phyloP scores from a whole-genome alignment of 148 eudicot species.

The Persicaria tinctoria region DNA sequence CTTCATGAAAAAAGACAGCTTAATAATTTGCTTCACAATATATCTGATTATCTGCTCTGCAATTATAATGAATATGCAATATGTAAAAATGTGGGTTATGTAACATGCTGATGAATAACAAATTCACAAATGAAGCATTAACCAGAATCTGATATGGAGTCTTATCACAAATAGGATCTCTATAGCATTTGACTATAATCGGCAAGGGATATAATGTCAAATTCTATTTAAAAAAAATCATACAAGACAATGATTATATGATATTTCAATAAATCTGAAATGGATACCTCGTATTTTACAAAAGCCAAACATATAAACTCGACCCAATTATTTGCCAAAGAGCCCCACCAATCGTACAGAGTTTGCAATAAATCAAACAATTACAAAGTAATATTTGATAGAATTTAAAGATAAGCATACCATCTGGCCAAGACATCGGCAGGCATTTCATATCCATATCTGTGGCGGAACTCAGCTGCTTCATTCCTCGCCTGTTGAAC shows the following conservation, averaged over 20 bases:
- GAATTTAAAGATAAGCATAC: constrained; percentile 26
- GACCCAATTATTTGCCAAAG: background rate
- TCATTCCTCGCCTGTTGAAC: constrained; percentile 98
- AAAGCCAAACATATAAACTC: background rate
- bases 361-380: background rate
- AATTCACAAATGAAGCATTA: background rate
- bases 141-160: background rate
- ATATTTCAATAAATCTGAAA: no score
- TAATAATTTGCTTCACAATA: background rate
- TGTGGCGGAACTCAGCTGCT: constrained; percentile 94
- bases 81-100: background rate
- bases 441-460: constrained; percentile 92
- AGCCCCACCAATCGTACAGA: background rate
- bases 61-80: background rate
- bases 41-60: background rate
- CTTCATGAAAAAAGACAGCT: constrained; percentile 27
- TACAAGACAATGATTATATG: no score
- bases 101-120: background rate
- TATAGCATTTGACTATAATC: background rate
- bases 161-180: background rate
- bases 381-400: background rate
- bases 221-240: background rate
- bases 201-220: background rate
- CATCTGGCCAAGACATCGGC: constrained; percentile 85
- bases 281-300: background rate